Evolutionary conservation across 768 basidiomycete species (phyloP), one percentile per base, ranked within the genome.

Genomic region (Galerina marginata): DNA sequence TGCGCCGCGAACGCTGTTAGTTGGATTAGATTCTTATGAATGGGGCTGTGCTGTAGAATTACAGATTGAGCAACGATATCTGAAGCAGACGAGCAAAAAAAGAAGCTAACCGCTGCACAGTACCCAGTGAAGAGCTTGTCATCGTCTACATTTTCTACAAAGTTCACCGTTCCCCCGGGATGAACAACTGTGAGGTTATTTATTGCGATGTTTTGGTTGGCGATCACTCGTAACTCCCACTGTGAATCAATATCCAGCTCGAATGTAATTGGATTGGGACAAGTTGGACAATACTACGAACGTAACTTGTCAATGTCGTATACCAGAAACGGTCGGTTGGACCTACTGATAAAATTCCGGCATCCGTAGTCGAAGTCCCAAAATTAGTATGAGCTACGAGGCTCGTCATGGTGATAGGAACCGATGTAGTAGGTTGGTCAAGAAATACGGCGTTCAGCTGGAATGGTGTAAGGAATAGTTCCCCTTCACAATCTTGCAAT

Each of bases 281-380:
- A 58, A 2, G 56, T 58, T 15, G 47, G 46, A 25, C 56, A 58
- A 11, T 58, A 49, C 56, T 58, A 50, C 6, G 26, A 77, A 69
- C 1, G n/a, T 2, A 10, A 15, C 9, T 7, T 2, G 10, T 50
- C 12, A n/a, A n/a, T 16, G 36, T 36, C 5, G 2, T n/a, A 11
- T 33, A 50, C 26, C 15, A 50, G 26, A 3, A 15, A 9, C 7
- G 15, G 2, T 5, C 9, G 16, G 39, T 7, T 12, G n/a, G 10
- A 51, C 50, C 7, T 36, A 51, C 50, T 2, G 50, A 51, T 39
- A 51, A 23, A 9, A 51, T 51, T 23, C 50, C 50, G 3, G 50
- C 50, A 4, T 51, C 50, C 29, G 29, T 33, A 3, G 29, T 33
- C 7, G 29, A 33, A 33, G 29, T 33, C 2, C 29, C 29, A 33